Percentiles rank a stretch among this genome's conserved stretches.
phyloP scores from a whole-genome alignment of 2,329 filamentous ascomycete genomes.

The Neophaeococcomyces mojaviensis region DNA sequence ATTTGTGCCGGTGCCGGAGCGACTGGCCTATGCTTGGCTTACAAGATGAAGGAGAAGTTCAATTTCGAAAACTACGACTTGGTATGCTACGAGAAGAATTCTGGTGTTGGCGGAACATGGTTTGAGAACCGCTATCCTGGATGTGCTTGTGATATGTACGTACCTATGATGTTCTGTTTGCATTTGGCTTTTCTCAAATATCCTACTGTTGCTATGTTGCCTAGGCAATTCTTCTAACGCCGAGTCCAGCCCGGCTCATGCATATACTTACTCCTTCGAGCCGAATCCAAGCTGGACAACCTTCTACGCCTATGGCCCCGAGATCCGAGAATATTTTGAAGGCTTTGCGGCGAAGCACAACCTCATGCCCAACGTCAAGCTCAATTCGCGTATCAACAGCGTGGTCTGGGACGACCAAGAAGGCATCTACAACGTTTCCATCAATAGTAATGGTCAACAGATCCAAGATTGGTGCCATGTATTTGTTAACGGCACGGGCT shows the following conservation, averaged over 20 bases:
- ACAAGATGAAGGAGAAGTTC: conserved; percentile 21
- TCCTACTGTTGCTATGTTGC: no score
- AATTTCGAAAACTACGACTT: conserved; percentile 28
- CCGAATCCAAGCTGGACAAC: conserved; percentile 24
- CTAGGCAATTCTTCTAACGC: no score
- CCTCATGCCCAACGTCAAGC: conserved; percentile 31
- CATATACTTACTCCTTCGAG: conserved; percentile 16
- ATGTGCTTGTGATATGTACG: conserved; percentile 16
- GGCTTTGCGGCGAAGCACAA: conserved; percentile 24
- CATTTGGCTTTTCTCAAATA: no score
- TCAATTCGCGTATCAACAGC: conserved; percentile 30
- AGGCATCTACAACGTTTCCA: conserved; percentile 19
- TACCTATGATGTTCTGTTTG: no score
- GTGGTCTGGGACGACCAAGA: conserved; percentile 25
- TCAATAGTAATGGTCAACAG: conserved; percentile 12
- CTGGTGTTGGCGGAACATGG: conserved; percentile 34
- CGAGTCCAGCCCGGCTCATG: conserved; percentile 14
- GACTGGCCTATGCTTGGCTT: conserved; percentile 12
- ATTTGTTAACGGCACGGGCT: conserved; percentile 32
- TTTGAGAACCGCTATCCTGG: conserved; percentile 34
- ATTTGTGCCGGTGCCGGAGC: conserved; percentile 14
- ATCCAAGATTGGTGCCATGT: conserved; percentile 19
- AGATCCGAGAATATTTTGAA: conserved; percentile 26
- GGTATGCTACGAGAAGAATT: conserved; percentile 37
- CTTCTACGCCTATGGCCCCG: conserved; percentile 21